Evolutionary conservation across 2,329 filamentous ascomycete species (phyloP).

Genomic region (Fusarium sp.): DNA sequence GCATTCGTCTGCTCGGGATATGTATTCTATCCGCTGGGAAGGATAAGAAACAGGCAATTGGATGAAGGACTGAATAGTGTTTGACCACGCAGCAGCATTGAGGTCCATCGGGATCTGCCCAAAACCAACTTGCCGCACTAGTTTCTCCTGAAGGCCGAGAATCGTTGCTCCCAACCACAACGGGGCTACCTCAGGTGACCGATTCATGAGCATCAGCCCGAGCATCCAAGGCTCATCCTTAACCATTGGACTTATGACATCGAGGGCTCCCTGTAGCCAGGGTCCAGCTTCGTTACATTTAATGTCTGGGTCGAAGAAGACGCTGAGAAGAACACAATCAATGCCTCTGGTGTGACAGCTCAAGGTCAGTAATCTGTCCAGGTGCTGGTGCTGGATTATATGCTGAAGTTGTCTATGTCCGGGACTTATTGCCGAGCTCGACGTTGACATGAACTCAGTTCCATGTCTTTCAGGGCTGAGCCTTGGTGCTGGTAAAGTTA

Average conservation of each 20-base stretch:
- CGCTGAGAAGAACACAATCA: slow-evolving; percentile 45
- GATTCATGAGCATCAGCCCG: slow-evolving; percentile 40
- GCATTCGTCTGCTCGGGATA: slow-evolving; percentile 50
- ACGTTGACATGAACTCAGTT: too few relatives aligned
- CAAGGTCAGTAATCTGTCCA: slow-evolving; percentile 46
- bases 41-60: slow-evolving; percentile 42
- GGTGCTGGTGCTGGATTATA: slow-evolving; percentile 1
- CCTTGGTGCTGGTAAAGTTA: too few relatives aligned
- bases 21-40: slow-evolving; percentile 15
- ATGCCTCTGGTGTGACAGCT: slow-evolving; percentile 47
- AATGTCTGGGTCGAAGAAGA: slow-evolving; percentile 48
- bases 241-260: slow-evolving; percentile 42
- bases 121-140: slow-evolving; percentile 40
- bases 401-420: too few relatives aligned
- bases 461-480: too few relatives aligned
- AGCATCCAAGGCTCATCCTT: slow-evolving; percentile 30
- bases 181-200: slow-evolving; percentile 35
- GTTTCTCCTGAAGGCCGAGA: slow-evolving; percentile 35
- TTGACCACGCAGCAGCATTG: slow-evolving; percentile 49
- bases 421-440: too few relatives aligned
- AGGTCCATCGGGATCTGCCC: slow-evolving; percentile 49
- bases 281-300: slow-evolving; percentile 50
- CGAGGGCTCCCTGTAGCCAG: slow-evolving; percentile 49
- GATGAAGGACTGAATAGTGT: slow-evolving; percentile 48
- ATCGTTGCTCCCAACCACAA: slow-evolving; percentile 49